Evolutionary conservation across 495 filamentous ascomycete genomes (phyloP).

Genomic region (Hypoxylon fuscum): DNA sequence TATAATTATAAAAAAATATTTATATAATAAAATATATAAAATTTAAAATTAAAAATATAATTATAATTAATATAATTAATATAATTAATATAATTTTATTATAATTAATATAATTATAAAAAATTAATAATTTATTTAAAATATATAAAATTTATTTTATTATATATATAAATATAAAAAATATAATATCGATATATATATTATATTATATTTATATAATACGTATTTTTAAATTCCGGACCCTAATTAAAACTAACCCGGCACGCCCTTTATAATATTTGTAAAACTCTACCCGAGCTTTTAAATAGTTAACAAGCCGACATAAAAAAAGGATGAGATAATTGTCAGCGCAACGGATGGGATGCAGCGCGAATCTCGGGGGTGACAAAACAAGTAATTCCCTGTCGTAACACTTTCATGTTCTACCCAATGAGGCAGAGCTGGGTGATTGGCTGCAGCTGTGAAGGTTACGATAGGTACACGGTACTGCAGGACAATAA

Average conservation of each 20-base stretch:
- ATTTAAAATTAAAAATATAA: too few species aligned
- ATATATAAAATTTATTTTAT: too few species aligned
- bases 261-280: slow-evolving; percentile 23
- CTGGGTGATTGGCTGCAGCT: neutral
- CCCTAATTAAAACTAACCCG: slow-evolving; percentile 32
- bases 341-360: neutral
- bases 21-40: too few species aligned
- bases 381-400: neutral
- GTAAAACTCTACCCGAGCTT: slow-evolving; percentile 1
- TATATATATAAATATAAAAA: too few species aligned
- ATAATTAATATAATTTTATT: too few species aligned
- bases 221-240: too few species aligned
- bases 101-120: too few species aligned
- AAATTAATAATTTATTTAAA: too few species aligned
- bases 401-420: neutral
- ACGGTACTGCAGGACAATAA: neutral
- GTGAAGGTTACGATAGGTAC: slow-evolving; percentile 4
- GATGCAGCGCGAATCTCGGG: neutral
- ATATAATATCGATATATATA: too few species aligned
- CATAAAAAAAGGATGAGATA: neutral
- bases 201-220: too few species aligned
- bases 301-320: neutral
- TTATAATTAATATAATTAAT: too few species aligned
- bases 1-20: too few species aligned
- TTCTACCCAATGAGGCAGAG: neutral